These are phyloP conservation scores for Coniochaeta ligniaria DNA, from an alignment of 2,329 filamentous ascomycete genomes.

Conservation along the genomic window DNA sequence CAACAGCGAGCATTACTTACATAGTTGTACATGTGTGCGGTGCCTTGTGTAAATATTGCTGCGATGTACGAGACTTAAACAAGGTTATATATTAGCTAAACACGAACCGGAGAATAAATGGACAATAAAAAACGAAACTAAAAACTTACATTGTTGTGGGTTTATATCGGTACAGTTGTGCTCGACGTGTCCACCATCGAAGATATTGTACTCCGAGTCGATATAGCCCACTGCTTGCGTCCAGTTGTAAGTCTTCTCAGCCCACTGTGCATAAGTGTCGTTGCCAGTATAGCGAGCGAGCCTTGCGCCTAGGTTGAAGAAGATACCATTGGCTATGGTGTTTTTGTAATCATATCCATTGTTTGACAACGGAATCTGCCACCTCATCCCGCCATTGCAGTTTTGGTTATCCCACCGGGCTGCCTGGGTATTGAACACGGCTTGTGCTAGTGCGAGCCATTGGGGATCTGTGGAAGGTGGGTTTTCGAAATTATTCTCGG, in stretches of 20 bases:
- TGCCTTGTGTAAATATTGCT: constrained; percentile 49
- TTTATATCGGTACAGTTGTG: constrained; percentile 48
- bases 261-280: constrained; percentile 44
- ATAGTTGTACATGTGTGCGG: constrained; percentile 58
- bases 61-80: constrained; percentile 58
- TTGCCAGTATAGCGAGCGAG: constrained; percentile 51
- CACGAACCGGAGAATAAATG: too few relatives aligned
- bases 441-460: constrained; percentile 48
- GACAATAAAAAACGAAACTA: too few relatives aligned
- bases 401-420: constrained; percentile 51
- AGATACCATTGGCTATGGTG: constrained; percentile 30
- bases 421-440: constrained; percentile 50
- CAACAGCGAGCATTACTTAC: constrained; percentile 21
- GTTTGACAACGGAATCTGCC: constrained; percentile 58
- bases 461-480: constrained; percentile 39
- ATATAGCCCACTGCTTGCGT: constrained; percentile 34
- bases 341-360: constrained; percentile 57
- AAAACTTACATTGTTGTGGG: constrained; percentile 28
- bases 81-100: too few relatives aligned
- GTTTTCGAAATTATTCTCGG: constrained; percentile 48
- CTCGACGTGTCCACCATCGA: constrained; percentile 47
- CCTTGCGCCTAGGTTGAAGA: constrained; percentile 40
- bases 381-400: constrained; percentile 49
- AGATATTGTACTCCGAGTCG: constrained; percentile 48
- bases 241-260: constrained; percentile 45